Base-by-base conservation (phyloP, 2,329 filamentous ascomycete species). In the Pezizomycotina sp. region DNA sequence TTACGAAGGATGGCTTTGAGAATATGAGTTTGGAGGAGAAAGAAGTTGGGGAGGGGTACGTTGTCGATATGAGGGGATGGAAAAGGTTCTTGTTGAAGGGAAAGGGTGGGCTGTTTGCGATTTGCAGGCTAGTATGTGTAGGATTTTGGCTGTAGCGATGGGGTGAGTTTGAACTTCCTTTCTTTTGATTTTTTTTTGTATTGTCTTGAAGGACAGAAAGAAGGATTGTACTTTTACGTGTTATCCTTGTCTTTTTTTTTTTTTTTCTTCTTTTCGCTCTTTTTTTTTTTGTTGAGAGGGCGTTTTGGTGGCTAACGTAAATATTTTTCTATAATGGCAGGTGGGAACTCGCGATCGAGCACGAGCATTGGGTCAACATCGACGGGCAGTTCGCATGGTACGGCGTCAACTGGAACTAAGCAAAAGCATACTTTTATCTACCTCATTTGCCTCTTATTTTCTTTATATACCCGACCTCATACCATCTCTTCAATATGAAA, bases 311-410 rank as follows among this genome's bases (percentile, higher is more conserved):
- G 32, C 34, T 31, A 24, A 14, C 22, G 23, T 31, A 22, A 18
- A 13, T 19, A 16, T 13, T 14, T 19, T 4, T 23, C 12, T 35
- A 10, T 19, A n/a, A n/a, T n/a, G n/a, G n/a, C n/a, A 43, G 41
- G 26, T 43, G 41, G 41, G 36, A 43, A 29, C 33, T 33, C 20
- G 41, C 41, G 13, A 43, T 43, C 24, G 36, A 39, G 32, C 35
- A 39, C 24, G 41, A 36, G 16, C 41, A 43, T 33, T 43, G 41
- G 41, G 41, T 43, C 23, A 43, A 43, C 28, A 39, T 43, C 25
- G 41, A 43, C 30, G 41, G 41, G 15, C 36, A 43, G 36, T 43
- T 43, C 28, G 41, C 38, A 35, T 43, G 41, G 41, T 43, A 38
- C 36, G 41, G 41, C 31, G 39, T 43, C 16, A 35, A 36, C 26